A percentile compares a stretch with the other conserved stretches of the same genome.
Evolutionary conservation across 129 eudicot genomes (phyloP).

Genomic region (Glebionis coronaria): DNA sequence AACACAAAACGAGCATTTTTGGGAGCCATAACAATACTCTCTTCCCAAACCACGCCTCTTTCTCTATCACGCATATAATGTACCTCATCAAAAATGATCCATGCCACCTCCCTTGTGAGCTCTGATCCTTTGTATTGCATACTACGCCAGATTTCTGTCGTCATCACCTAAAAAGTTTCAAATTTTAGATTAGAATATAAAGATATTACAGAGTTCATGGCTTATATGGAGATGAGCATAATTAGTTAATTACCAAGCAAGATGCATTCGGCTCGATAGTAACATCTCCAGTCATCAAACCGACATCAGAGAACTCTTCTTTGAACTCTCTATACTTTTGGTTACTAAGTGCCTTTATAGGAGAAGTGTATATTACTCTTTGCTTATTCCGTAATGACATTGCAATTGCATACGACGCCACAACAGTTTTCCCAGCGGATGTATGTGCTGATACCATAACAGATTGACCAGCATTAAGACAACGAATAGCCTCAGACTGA

Average conservation of each 20-base stretch:
- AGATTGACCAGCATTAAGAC: too few species aligned
- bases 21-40: constrained; percentile 98
- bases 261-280: constrained; percentile 96
- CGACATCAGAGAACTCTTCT: too few species aligned
- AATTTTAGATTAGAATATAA: background rate
- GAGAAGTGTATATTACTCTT: too few species aligned
- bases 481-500: too few species aligned
- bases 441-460: too few species aligned
- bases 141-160: constrained; percentile 98
- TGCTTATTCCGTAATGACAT: too few species aligned
- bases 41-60: constrained; percentile 99
- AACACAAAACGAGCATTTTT: constrained; percentile 92
- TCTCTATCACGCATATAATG: too few species aligned
- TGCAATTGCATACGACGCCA: too few species aligned
- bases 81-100: constrained; percentile 97
- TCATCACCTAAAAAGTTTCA: constrained; percentile 75
- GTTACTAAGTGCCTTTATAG: too few species aligned
- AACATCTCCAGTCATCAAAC: constrained; percentile 99
- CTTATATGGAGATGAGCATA: constrained; percentile 4
- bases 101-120: constrained; percentile 88
- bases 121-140: constrained; percentile 99
- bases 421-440: too few species aligned
- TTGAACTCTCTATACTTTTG: too few species aligned
- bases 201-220: background rate
- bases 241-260: constrained; percentile 83